These are phyloP conservation scores for Neoconidiobolus thromboides DNA, from an alignment of 371 early-diverging fungal genomes.

Conservation along the genomic window DNA sequence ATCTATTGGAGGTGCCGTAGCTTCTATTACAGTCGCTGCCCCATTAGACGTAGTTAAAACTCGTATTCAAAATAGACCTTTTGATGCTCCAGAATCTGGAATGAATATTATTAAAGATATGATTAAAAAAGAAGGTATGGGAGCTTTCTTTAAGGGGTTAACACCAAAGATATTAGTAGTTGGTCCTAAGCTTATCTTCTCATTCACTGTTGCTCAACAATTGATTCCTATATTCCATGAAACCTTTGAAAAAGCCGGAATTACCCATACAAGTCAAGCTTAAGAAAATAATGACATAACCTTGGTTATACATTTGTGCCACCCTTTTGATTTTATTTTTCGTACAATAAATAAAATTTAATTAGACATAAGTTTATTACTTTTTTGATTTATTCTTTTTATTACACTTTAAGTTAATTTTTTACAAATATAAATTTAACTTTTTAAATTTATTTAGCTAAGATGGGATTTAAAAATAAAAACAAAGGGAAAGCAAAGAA, in stretches of 20 bases:
- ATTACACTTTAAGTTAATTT: no score
- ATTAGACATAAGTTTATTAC: background rate
- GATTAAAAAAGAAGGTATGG: conserved; percentile 77
- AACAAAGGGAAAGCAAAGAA: no score
- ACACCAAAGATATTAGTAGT: conserved; percentile 89
- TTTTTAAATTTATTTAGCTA: no score
- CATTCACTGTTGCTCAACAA: conserved; percentile 90
- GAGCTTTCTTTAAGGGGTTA: conserved; percentile 94
- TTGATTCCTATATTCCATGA: conserved; percentile 68
- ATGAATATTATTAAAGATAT: conserved; percentile 65
- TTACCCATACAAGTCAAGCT: conserved; percentile 14
- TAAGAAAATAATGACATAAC: background rate
- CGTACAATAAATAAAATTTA: background rate
- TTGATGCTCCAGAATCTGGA: conserved; percentile 76
- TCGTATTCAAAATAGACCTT: conserved; percentile 87
- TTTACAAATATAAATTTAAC: no score
- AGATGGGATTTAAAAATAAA: no score
- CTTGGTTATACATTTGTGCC: background rate
- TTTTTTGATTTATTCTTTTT: no score
- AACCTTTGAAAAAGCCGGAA: conserved; percentile 19
- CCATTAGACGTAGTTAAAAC: conserved; percentile 96
- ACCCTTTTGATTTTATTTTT: background rate
- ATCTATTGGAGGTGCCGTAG: conserved; percentile 88
- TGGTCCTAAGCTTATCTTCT: conserved; percentile 94
- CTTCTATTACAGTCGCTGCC: conserved; percentile 86